Percentiles rank a stretch among this genome's conserved stretches.
Conservation (phyloP, 2,329 filamentous ascomycete genomes). For the Talaromyces sp. region DNA sequence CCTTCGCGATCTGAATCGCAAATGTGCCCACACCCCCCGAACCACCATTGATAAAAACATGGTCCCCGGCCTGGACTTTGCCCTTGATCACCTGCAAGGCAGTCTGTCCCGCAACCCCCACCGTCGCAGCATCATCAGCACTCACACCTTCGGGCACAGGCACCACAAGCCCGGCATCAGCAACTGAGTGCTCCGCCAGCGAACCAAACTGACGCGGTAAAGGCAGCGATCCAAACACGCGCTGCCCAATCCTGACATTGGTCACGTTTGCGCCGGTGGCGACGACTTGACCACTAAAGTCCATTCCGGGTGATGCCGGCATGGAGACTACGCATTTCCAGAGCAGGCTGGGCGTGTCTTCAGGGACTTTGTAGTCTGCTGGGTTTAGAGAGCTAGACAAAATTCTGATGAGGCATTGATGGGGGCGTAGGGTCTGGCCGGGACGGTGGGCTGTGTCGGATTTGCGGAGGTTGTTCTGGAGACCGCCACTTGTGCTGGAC, state of each 20-base stretch:
- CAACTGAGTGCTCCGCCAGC: conserved; percentile 44
- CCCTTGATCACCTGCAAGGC: conserved; percentile 50
- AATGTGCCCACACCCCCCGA: conserved; percentile 61
- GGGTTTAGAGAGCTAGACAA: conserved; percentile 57
- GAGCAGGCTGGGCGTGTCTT: conserved; percentile 44
- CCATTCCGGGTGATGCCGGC: conserved; percentile 50
- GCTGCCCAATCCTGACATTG: conserved; percentile 32
- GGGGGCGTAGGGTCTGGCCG: conserved; percentile 31
- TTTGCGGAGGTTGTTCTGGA: conserved; percentile 55
- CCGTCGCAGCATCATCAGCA: conserved; percentile 41
- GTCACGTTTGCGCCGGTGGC: conserved; percentile 29
- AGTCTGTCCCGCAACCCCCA: conserved; percentile 48
- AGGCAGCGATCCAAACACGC: conserved; percentile 45
- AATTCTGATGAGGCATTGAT: conserved; percentile 56
- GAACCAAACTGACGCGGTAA: conserved; percentile 39
- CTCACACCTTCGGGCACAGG: conserved; percentile 45
- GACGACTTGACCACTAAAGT: conserved; percentile 49
- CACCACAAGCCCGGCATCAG: conserved; percentile 32
- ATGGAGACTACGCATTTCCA: conserved; percentile 38
- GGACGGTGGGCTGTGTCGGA: conserved; percentile 44
- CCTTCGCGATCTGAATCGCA: conserved; percentile 62
- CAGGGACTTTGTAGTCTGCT: conserved; percentile 62
- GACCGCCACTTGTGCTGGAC: conserved; percentile 41
- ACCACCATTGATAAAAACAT: conserved; percentile 63
- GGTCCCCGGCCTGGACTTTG: conserved; percentile 50